Evolutionary conservation across 257 asterid species (phyloP).

Genomic region (Fraxinus quadrangulata): DNA sequence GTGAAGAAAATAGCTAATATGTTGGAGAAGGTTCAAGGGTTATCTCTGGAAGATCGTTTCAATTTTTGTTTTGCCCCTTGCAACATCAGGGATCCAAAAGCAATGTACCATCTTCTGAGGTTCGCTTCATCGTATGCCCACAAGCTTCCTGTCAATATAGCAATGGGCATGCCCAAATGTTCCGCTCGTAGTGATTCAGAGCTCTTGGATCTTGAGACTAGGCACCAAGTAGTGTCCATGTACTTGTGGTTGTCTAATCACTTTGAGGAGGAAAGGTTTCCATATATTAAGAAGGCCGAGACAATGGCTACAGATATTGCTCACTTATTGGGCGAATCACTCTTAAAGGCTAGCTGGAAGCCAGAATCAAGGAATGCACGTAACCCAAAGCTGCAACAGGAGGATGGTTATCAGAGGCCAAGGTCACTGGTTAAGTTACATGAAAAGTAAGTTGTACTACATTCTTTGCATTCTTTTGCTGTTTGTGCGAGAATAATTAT

Average conservation of each 20-base stretch:
- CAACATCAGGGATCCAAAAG: slow-evolving; percentile 86
- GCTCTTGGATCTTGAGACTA: slow-evolving; percentile 93
- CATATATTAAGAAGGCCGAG: slow-evolving; percentile 76
- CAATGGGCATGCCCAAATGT: slow-evolving; percentile 83
- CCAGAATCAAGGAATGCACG: slow-evolving; percentile 70
- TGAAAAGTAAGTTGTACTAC: slow-evolving; percentile 44
- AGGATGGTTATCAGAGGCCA: slow-evolving; percentile 64
- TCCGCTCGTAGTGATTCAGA: slow-evolving; percentile 84
- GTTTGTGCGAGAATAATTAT: background rate
- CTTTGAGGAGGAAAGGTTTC: slow-evolving; percentile 72
- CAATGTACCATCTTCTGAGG: slow-evolving; percentile 77
- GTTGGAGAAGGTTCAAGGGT: slow-evolving; percentile 70
- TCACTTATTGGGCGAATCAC: slow-evolving; percentile 76
- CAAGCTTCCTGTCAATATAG: slow-evolving; percentile 75
- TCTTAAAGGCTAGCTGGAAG: slow-evolving; percentile 73
- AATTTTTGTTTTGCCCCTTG: slow-evolving; percentile 93
- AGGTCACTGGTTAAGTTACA: slow-evolving; percentile 52
- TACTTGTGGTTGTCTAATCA: slow-evolving; percentile 93
- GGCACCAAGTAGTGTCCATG: slow-evolving; percentile 91
- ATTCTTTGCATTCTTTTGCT: slow-evolving; percentile 13
- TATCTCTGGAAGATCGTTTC: slow-evolving; percentile 86
- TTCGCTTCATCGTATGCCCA: slow-evolving; percentile 75
- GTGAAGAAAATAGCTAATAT: slow-evolving; percentile 82
- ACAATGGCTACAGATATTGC: slow-evolving; percentile 82
- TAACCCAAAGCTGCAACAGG: slow-evolving; percentile 46